These are phyloP conservation scores for Lachnellula arida DNA, from an alignment of 2,329 filamentous ascomycete species.

Conservation along the genomic window DNA sequence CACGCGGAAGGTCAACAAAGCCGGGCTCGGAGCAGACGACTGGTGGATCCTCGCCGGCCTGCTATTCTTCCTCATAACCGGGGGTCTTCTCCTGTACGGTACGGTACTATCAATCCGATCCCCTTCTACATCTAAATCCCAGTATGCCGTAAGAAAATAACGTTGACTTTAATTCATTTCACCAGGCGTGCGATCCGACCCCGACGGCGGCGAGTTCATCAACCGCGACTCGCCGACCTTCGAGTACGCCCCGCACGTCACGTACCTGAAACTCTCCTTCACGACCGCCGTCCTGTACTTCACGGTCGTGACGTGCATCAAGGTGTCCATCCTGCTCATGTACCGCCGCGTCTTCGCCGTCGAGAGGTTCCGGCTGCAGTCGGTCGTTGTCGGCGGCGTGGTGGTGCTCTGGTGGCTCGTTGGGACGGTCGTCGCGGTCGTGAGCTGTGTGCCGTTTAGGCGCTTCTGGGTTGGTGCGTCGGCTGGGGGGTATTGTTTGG, in stretches of 20 bases:
- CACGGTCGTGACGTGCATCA: not conserved
- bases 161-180: too few relatives aligned
- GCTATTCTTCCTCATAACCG: not conserved
- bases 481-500: not conserved
- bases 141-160: too few relatives aligned
- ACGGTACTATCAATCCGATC: too few relatives aligned
- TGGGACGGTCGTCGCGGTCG: not conserved
- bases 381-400: not conserved
- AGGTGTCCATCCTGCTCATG: conserved; percentile 4
- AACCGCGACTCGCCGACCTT: not conserved
- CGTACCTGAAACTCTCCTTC: not conserved
- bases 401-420: not conserved
- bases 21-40: conserved; percentile 7
- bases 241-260: not conserved
- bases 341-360: conserved; percentile 1
- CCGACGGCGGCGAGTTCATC: not conserved
- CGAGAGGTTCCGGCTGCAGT: not conserved
- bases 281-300: not conserved
- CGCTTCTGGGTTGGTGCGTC: not conserved
- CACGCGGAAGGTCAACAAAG: conserved; percentile 1
- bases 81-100: not conserved
- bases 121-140: too few relatives aligned
- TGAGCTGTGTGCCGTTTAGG: not conserved
- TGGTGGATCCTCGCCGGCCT: conserved; percentile 9
- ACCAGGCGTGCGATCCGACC: too few relatives aligned